These are phyloP conservation scores for Hypoxylon cercidicola DNA, from an alignment of 495 filamentous ascomycete genomes.

Conservation along the genomic window DNA sequence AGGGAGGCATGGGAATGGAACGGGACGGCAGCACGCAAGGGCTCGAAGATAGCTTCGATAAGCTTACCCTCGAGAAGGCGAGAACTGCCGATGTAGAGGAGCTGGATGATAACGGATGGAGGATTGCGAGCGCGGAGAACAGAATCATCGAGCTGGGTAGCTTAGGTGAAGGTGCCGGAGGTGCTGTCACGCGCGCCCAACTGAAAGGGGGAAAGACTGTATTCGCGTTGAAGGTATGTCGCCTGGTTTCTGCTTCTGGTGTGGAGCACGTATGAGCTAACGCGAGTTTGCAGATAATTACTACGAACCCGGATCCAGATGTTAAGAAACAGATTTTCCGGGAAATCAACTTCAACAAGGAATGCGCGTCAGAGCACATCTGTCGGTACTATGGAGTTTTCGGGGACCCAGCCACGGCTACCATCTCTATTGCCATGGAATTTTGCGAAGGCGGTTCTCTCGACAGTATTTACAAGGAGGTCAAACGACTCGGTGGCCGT, in stretches of 20 bases:
- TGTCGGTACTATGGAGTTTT: conserved; percentile 98
- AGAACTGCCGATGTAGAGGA: conserved; percentile 89
- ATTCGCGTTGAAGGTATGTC: conserved; percentile 91
- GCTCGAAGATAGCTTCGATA: conserved; percentile 74
- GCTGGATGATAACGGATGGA: conserved; percentile 93
- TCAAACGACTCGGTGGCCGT: conserved; percentile 91
- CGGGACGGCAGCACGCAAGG: conserved; percentile 74
- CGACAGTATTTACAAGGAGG: conserved; percentile 95
- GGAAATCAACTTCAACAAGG: conserved; percentile 96
- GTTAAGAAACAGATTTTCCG: conserved; percentile 98
- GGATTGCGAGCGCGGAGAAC: conserved; percentile 87
- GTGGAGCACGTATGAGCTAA: neutral
- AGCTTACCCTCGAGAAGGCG: conserved; percentile 80
- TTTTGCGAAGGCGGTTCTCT: conserved; percentile 97
- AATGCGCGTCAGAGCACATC: conserved; percentile 92
- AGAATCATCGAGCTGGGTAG: conserved; percentile 89
- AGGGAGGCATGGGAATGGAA: conserved; percentile 73
- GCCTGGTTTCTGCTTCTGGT: conserved; percentile 4
- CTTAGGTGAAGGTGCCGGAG: conserved; percentile 93
- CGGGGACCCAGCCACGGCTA: conserved; percentile 89
- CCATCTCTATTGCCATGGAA: conserved; percentile 98
- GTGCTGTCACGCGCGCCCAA: conserved; percentile 90
- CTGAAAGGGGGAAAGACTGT: conserved; percentile 91
- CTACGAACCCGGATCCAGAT: conserved; percentile 95
- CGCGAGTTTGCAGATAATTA: conserved; percentile 80